Base-by-base conservation (phyloP, 768 basidiomycete genomes). In the Agaricus blazei region DNA sequence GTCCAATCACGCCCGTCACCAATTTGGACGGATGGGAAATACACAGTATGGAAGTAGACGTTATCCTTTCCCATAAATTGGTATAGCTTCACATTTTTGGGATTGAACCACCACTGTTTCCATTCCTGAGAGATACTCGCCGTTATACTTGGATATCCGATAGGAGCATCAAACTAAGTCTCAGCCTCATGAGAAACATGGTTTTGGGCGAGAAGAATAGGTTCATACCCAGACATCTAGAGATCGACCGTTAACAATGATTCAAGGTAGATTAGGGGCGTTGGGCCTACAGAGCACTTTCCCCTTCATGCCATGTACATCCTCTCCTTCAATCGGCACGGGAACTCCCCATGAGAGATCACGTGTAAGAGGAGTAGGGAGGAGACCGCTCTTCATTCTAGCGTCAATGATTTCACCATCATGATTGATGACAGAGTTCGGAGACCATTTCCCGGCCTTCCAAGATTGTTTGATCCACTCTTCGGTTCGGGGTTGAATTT, bases 41-140 rank as follows among this genome's bases (percentile, higher is more conserved):
- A 93, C 40, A 99, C 84, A 0, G 93, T 93, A 70, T 99, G 97
- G 83, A 99, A 99, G 71, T 96, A 98, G 48, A 95, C 93, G 59
- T 94, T 98, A 68, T 98, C 96, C 74, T 99, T 99, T 67, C 97
- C 97, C 97, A 99, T 99, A 78, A 99, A 99, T 70, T 99, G 96
- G 73, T 93, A 97, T 49, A 98, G 75, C 62, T 83, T 78, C 56
- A 99, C 94, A 63, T 98, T 78, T 61, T 91, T 77, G 1, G 88
- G 89, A 65, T 95, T 88, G 65, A 89, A 84, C 97, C 97, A 99
- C 97, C 97, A 99, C 68, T 84, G 79, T 69, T 87, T 84, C 97
- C 97, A 99, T 59, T 97, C 88, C 19, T 88, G 76, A 36, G 92
- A 96, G 75, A 95, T 94, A 66, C 87, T 89, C 51, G 94, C 93